These are phyloP conservation scores for Teratosphaeria destructans DNA, from an alignment of 2,329 filamentous ascomycete genomes.

Conservation along the genomic window DNA sequence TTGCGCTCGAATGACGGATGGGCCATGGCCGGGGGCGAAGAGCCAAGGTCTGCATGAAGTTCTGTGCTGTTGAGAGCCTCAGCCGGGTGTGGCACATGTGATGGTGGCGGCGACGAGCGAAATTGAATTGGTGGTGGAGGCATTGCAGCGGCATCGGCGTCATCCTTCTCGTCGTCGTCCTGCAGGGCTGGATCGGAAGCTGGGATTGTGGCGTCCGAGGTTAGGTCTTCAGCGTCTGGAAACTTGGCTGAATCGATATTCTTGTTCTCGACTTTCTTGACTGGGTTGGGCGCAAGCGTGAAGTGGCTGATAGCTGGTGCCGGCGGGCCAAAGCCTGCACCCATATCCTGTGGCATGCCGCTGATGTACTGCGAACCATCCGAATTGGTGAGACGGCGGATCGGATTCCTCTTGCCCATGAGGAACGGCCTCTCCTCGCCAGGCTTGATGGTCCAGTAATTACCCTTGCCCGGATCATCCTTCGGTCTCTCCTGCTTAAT, in stretches of 20 bases:
- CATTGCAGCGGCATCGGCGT: slow-evolving; percentile 28
- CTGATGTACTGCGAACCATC: slow-evolving; percentile 32
- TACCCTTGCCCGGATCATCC: slow-evolving; percentile 93
- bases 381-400: slow-evolving; percentile 47
- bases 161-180: slow-evolving; percentile 39
- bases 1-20: slow-evolving; percentile 51
- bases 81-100: neutral
- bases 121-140: slow-evolving; percentile 38
- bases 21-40: slow-evolving; percentile 85
- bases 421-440: slow-evolving; percentile 83
- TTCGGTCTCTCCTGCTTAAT: slow-evolving; percentile 92
- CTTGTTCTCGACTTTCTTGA: slow-evolving; percentile 28
- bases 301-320: slow-evolving; percentile 29
- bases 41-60: slow-evolving; percentile 54
- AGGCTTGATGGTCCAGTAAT: slow-evolving; percentile 91
- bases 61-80: neutral
- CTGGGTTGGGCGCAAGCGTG: slow-evolving; percentile 22
- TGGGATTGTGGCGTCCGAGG: slow-evolving; percentile 42
- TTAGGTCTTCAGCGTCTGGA: slow-evolving; percentile 40
- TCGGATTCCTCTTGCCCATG: slow-evolving; percentile 62
- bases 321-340: slow-evolving; percentile 25
- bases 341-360: slow-evolving; percentile 19
- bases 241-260: slow-evolving; percentile 41
- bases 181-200: slow-evolving; percentile 41
- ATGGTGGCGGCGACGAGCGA: slow-evolving; percentile 55